Base-by-base conservation (phyloP, 2,329 filamentous ascomycete genomes). In the Penicillium janthinellum region DNA sequence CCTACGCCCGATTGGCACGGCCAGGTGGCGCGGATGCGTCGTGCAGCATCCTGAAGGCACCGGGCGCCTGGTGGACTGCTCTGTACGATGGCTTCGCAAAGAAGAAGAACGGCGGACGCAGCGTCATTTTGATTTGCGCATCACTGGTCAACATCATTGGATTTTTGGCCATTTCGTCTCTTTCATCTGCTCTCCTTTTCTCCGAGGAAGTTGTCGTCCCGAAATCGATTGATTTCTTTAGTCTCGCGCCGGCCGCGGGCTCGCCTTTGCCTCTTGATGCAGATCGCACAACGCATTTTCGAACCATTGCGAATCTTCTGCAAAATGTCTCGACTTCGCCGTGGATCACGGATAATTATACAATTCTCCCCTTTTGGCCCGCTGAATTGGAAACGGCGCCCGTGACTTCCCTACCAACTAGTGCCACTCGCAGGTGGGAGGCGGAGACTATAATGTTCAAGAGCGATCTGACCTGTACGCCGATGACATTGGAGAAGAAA, bases 311-410 rank as follows among this genome's bases (percentile, higher is more conserved):
- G 6, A 64, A 68, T 45, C 53, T 70, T 0, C 47, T 73, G 0
- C 68, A 67, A 17, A 69, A 70, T 54, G 63, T 69, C 0, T 66
- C 69, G 5, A 73, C 70, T 4, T 72, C 70, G 0, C 66, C 68
- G 0, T 73, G 70, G 70, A 66, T 71, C 14, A 66, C 65, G 1
- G 64, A 72, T 47, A 38, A 65, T 3, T 71, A 69, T 52, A 64
- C 64, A 0, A 57, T 69, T 5, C 49, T 69, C 3, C 70, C 70
- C 0, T 66, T 71, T 25, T 71, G 69, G 68, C 70, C 69, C 0
- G 35, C 60, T 5, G 28, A 31, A 31, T 31, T 31, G 28, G 28
- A 31, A 31, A 31, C 28, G 28, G 28, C 28, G 28, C 28, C 28
- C 28, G 28, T 31, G 28, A 8, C 28, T 31, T 54, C 64, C 4